These are phyloP conservation scores for Fusarium metavorans DNA, from an alignment of 2,329 filamentous ascomycete species.

Conservation along the genomic window DNA sequence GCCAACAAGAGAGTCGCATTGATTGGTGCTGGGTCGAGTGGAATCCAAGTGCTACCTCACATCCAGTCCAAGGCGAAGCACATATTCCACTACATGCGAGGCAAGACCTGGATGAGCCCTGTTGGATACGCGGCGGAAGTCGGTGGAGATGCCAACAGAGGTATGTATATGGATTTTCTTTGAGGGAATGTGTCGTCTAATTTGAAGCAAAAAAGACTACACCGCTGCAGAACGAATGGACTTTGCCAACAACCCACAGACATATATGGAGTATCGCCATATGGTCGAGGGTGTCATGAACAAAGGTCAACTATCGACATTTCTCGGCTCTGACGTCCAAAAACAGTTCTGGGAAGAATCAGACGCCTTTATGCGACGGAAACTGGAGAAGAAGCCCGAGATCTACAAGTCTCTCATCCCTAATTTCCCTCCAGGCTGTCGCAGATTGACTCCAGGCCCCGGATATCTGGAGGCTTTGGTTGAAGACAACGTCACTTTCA, in stretches of 20 bases:
- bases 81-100: conserved; percentile 9
- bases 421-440: background rate
- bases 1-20: background rate
- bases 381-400: background rate
- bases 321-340: conserved; percentile 5
- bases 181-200: background rate
- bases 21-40: conserved; percentile 5
- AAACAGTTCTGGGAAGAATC: conserved; percentile 10
- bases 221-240: background rate
- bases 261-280: conserved; percentile 8
- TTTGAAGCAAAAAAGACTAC: background rate
- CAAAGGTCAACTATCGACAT: conserved; percentile 12
- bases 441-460: conserved; percentile 4
- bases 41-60: conserved; percentile 4
- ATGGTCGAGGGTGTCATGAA: conserved; percentile 14
- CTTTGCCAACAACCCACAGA: background rate
- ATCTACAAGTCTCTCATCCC: conserved; percentile 1
- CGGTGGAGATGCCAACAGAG: background rate
- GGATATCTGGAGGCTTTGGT: conserved; percentile 15
- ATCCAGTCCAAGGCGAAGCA: conserved; percentile 2
- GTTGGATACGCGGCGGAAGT: conserved; percentile 5
- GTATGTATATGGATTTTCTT: background rate
- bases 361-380: conserved; percentile 1
- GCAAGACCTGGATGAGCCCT: conserved; percentile 17
- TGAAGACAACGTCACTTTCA: conserved; percentile 11